Evolutionary conservation across 2,329 filamentous ascomycete species (phyloP).

Genomic region (Phialophora chinensis): DNA sequence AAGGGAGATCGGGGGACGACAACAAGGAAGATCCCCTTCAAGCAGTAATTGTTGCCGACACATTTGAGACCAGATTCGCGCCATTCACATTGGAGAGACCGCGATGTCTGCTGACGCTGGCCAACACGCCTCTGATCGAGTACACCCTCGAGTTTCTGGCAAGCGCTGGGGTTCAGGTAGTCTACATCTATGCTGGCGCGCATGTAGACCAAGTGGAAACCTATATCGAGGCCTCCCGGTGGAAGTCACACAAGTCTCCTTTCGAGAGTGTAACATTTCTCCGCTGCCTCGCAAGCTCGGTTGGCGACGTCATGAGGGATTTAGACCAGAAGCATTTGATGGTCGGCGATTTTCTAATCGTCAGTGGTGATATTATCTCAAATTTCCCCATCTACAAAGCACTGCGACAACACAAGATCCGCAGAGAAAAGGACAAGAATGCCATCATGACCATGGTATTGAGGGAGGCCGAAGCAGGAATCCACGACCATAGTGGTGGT

Average conservation of each 20-base stretch:
- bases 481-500: constrained; percentile 77
- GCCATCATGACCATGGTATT: constrained; percentile 98
- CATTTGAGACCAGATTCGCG: constrained; percentile 88
- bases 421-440: constrained; percentile 83
- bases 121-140: constrained; percentile 93
- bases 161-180: constrained; percentile 91
- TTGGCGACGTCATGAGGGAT: constrained; percentile 93
- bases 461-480: constrained; percentile 73
- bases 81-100: constrained; percentile 89
- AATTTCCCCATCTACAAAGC: constrained; percentile 84
- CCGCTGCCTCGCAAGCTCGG: constrained; percentile 82
- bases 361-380: constrained; percentile 90
- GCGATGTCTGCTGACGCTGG: constrained; percentile 90
- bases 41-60: constrained; percentile 85
- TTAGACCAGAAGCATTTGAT: constrained; percentile 85
- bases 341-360: constrained; percentile 86
- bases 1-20: constrained; percentile 58
- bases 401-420: constrained; percentile 77
- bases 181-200: constrained; percentile 88
- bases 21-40: constrained; percentile 67
- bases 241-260: constrained; percentile 73
- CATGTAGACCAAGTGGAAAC: constrained; percentile 86
- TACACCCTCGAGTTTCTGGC: constrained; percentile 97
- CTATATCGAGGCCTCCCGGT: constrained; percentile 82
- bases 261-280: constrained; percentile 85